phyloP scores from a whole-genome alignment of 495 filamentous ascomycete species.

The Neurospora terricola region DNA sequence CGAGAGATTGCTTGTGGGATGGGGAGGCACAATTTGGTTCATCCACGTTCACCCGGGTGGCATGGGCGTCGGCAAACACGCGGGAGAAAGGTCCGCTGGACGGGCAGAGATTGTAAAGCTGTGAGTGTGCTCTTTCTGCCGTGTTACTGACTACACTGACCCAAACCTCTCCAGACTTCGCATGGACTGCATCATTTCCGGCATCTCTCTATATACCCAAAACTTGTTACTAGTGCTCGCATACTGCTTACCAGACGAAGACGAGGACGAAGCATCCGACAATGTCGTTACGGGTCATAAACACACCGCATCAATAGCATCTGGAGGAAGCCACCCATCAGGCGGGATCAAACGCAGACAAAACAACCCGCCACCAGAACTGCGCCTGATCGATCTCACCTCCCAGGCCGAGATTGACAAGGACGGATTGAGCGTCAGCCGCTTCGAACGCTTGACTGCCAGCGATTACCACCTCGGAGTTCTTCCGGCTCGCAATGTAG shows the following conservation, averaged over 20 bases:
- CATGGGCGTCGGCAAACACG: conserved; percentile 54
- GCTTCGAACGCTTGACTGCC: conserved; percentile 76
- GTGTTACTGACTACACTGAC: not conserved
- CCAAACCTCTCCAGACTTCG: conserved; percentile 55
- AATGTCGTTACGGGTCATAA: conserved; percentile 19
- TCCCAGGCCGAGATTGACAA: conserved; percentile 68
- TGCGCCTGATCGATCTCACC: conserved; percentile 79
- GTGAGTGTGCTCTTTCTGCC: conserved; percentile 39
- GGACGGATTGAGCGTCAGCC: conserved; percentile 70
- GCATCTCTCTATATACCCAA: conserved; percentile 92
- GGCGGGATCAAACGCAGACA: conserved; percentile 55
- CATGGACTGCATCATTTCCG: conserved; percentile 94
- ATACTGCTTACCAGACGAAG: conserved; percentile 64
- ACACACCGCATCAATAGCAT: conserved; percentile 27
- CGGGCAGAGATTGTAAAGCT: conserved; percentile 84
- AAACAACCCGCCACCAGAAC: conserved; percentile 73
- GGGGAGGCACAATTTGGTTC: conserved; percentile 94
- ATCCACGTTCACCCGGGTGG: conserved; percentile 81
- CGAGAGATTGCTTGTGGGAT: conserved; percentile 85
- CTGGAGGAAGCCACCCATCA: conserved; percentile 41
- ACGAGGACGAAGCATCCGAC: conserved; percentile 36
- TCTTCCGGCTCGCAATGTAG: conserved; percentile 59
- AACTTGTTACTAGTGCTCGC: conserved; percentile 82
- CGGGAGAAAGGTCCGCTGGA: conserved; percentile 61
- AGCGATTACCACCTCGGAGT: conserved; percentile 87